These are phyloP conservation scores for Metarhizium humberi DNA, from an alignment of 2,329 filamentous ascomycete genomes.

Conservation along the genomic window DNA sequence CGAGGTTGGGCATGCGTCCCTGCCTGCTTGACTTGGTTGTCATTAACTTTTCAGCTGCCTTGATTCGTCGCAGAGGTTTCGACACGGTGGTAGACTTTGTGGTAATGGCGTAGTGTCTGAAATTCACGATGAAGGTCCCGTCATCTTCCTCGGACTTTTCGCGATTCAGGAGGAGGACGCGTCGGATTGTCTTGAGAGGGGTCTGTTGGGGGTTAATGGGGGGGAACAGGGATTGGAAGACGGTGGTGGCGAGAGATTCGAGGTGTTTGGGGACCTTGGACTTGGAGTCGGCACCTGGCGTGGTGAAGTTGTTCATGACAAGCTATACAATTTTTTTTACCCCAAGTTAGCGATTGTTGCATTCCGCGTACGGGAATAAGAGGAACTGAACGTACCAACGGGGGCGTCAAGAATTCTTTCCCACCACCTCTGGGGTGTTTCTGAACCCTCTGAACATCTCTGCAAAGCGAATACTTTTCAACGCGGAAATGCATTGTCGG, in stretches of 20 bases:
- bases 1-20: constrained; percentile 72
- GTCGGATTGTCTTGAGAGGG: constrained; percentile 82
- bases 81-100: constrained; percentile 80
- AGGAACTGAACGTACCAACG: constrained; percentile 47
- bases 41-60: constrained; percentile 74
- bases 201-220: constrained; percentile 89
- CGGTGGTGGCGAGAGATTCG: constrained; percentile 82
- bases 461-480: constrained; percentile 87
- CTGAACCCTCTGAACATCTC: constrained; percentile 77
- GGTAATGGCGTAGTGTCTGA: constrained; percentile 91
- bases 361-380: not conserved
- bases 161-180: constrained; percentile 83
- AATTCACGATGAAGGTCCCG: constrained; percentile 71
- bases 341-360: constrained; percentile 9
- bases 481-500: constrained; percentile 92
- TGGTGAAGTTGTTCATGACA: constrained; percentile 96
- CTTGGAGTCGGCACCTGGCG: constrained; percentile 48
- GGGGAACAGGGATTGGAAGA: constrained; percentile 94
- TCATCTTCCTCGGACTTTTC: constrained; percentile 52
- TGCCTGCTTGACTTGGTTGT: constrained; percentile 52
- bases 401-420: constrained; percentile 78
- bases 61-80: constrained; percentile 71
- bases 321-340: constrained; percentile 38
- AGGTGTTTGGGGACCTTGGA: constrained; percentile 84
- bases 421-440: constrained; percentile 74